Percentiles rank a stretch among this genome's conserved stretches.
Evolutionary conservation across 2,329 filamentous ascomycete genomes (phyloP).

Genomic region (Ophiostoma populinum): DNA sequence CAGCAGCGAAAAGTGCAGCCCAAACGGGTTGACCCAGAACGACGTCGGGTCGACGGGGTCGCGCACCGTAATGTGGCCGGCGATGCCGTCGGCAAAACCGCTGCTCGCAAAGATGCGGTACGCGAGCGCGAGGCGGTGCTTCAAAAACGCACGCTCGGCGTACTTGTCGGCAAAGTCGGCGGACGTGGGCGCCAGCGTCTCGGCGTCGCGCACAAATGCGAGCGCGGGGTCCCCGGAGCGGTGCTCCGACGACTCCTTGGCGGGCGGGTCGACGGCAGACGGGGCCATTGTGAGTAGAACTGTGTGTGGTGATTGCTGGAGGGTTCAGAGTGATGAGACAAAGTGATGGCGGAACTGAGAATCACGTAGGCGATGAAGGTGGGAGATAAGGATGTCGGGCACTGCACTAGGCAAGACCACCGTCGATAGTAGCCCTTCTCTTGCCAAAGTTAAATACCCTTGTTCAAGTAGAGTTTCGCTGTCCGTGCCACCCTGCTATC

Average conservation of each 20-base stretch:
- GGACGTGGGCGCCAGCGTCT: conserved; percentile 9
- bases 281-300: conserved; percentile 8
- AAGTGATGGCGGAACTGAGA: too few relatives aligned
- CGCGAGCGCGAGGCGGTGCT: conserved; percentile 38
- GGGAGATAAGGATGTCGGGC: too few relatives aligned
- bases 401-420: too few relatives aligned
- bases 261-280: conserved; percentile 2
- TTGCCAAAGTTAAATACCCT: too few relatives aligned
- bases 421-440: too few relatives aligned
- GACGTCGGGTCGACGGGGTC: conserved; percentile 36
- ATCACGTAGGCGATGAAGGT: too few relatives aligned
- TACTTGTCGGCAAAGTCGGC: conserved; percentile 12
- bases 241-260: background rate
- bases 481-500: too few relatives aligned
- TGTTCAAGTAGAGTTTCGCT: too few relatives aligned
- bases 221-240: conserved; percentile 10
- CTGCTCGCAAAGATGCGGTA: conserved; percentile 44
- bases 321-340: background rate
- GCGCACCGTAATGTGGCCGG: conserved; percentile 42
- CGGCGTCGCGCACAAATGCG: conserved; percentile 7
- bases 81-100: conserved; percentile 43
- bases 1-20: conserved; percentile 38
- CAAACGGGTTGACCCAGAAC: conserved; percentile 47
- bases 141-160: conserved; percentile 32
- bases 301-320: background rate